phyloP scores from a whole-genome alignment of 148 eudicot genomes.

The Tetragonia tetragonoides region DNA sequence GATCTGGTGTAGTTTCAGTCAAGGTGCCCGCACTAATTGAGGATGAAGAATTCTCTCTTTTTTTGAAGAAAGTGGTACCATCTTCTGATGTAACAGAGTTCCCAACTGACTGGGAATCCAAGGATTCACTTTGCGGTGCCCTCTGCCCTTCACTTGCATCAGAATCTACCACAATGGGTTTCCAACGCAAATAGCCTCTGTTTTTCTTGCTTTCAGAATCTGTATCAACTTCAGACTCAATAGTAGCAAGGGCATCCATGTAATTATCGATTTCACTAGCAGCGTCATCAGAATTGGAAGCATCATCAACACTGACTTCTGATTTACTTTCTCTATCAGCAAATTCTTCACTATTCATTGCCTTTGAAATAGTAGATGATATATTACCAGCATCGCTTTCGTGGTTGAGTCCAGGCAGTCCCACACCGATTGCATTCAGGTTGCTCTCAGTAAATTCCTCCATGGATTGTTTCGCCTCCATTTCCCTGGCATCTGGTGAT shows the following conservation, averaged over 20 bases:
- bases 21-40: slow-evolving; percentile 48
- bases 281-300: slow-evolving; percentile 52
- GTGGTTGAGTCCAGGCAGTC: slow-evolving; percentile 20
- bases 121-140: slow-evolving; percentile 32
- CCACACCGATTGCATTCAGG: slow-evolving; percentile 24
- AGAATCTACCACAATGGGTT: slow-evolving; percentile 39
- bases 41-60: slow-evolving; percentile 41
- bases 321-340: slow-evolving; percentile 42
- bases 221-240: slow-evolving; percentile 80
- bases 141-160: slow-evolving; percentile 53
- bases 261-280: slow-evolving; percentile 83
- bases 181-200: slow-evolving; percentile 24
- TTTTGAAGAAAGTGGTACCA: slow-evolving; percentile 40
- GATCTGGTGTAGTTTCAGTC: slow-evolving; percentile 35
- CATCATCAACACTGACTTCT: slow-evolving; percentile 35
- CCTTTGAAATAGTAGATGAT: slow-evolving; percentile 27
- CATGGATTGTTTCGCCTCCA: slow-evolving; percentile 30
- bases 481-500: slow-evolving; percentile 37
- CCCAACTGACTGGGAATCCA: slow-evolving; percentile 66
- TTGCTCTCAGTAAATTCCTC: slow-evolving; percentile 22
- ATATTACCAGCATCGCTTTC: slow-evolving; percentile 24
- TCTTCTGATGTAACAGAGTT: slow-evolving; percentile 62
- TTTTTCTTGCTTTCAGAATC: slow-evolving; percentile 55
- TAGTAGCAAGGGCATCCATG: slow-evolving; percentile 78
- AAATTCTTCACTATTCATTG: slow-evolving; percentile 38